These are phyloP conservation scores for Carex kokanica DNA, from an alignment of 176 grass and related monocot genomes.

Conservation along the genomic window DNA sequence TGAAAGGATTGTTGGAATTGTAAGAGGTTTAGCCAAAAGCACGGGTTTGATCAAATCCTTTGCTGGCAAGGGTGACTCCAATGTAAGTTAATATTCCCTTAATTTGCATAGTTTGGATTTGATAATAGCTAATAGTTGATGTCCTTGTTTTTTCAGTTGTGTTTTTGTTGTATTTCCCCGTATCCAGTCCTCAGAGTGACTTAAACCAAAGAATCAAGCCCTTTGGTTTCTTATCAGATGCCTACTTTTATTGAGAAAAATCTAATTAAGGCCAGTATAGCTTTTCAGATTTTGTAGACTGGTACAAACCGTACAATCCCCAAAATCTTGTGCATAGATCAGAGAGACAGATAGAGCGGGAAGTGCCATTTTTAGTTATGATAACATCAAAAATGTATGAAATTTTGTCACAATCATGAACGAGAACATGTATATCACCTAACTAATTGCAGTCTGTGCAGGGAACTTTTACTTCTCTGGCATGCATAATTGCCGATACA, in stretches of 20 bases:
- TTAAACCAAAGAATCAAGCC: not conserved
- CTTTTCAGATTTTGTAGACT: not conserved
- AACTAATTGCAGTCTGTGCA: conserved; percentile 49
- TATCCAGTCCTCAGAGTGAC: not conserved
- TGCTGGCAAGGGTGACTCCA: conserved; percentile 51
- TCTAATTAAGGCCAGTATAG: not conserved
- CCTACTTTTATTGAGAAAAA: not conserved
- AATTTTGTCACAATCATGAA: conserved; percentile 23
- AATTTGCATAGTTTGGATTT: conserved; percentile 16
- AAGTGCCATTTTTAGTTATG: conserved; percentile 12
- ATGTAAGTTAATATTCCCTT: conserved; percentile 56
- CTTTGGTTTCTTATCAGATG: not conserved
- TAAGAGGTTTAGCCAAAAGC: conserved; percentile 70
- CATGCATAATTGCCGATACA: conserved; percentile 55
- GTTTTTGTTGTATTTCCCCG: not conserved
- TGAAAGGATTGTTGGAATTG: conserved; percentile 66
- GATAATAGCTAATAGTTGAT: not conserved
- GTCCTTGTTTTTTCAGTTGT: not conserved
- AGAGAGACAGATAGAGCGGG: not conserved
- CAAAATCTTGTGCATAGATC: not conserved
- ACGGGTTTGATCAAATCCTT: conserved; percentile 53
- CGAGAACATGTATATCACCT: conserved; percentile 29
- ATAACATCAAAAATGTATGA: conserved; percentile 15
- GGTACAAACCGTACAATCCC: too few species aligned
- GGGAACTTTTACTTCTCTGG: conserved; percentile 50